A percentile compares a stretch with the other conserved stretches of the same genome.
Conservation (phyloP, 2,329 filamentous ascomycete genomes). For the Colletotrichum cordylinicola region DNA sequence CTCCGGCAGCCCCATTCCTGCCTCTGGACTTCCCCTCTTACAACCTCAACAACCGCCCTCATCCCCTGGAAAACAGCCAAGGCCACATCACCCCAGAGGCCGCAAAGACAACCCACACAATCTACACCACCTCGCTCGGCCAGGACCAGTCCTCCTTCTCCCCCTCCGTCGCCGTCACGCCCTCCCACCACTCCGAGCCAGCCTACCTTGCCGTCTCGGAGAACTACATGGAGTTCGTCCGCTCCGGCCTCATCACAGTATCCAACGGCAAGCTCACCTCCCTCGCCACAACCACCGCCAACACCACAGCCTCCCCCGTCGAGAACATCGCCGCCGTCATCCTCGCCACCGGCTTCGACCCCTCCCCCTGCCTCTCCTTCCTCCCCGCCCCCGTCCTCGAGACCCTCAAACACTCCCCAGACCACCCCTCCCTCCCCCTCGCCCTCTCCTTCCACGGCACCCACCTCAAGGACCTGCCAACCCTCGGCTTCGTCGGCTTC, state of each 20-base stretch:
- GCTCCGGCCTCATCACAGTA: slow-evolving; percentile 64
- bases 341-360: slow-evolving; percentile 77
- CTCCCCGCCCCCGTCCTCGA: slow-evolving; percentile 62
- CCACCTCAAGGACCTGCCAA: slow-evolving; percentile 63
- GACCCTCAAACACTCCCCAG: slow-evolving; percentile 61
- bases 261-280: slow-evolving; percentile 52
- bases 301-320: slow-evolving; percentile 37
- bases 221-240: slow-evolving; percentile 76
- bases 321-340: slow-evolving; percentile 70
- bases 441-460: slow-evolving; percentile 73
- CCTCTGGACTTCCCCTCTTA: slow-evolving; percentile 77
- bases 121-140: slow-evolving; percentile 53
- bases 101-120: slow-evolving; percentile 59
- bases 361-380: slow-evolving; percentile 68
- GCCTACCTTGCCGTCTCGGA: slow-evolving; percentile 75
- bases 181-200: slow-evolving; percentile 51
- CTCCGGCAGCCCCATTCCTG: slow-evolving; percentile 65
- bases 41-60: slow-evolving; percentile 68
- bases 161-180: slow-evolving; percentile 36
- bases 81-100: slow-evolving; percentile 67
- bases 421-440: slow-evolving; percentile 62
- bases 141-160: slow-evolving; percentile 61
- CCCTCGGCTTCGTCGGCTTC: slow-evolving; percentile 81
- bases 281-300: slow-evolving; percentile 40
- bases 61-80: slow-evolving; percentile 65